Evolutionary conservation across 768 basidiomycete species (phyloP).

Genomic region (Kwoniella dejecticola): DNA sequence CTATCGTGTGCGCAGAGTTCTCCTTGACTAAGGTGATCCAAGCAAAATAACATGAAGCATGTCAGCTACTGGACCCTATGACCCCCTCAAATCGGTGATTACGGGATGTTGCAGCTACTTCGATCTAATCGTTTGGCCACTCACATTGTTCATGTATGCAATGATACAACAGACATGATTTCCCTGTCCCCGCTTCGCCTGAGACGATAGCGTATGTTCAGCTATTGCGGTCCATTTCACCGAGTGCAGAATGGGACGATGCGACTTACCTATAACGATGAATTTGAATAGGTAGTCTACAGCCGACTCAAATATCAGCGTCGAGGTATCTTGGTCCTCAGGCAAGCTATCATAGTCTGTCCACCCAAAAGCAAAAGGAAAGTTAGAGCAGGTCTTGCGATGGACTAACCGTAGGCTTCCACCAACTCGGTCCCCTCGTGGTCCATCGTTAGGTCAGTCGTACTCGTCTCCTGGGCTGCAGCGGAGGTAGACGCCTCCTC

Average conservation of each 20-base stretch:
- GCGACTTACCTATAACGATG: conserved; percentile 80
- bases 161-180: conserved; percentile 93
- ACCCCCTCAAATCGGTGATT: too few species aligned
- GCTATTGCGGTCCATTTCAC: neutral
- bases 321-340: neutral
- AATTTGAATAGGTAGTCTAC: conserved; percentile 98
- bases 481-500: too few species aligned
- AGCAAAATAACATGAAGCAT: neutral
- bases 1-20: conserved; percentile 96
- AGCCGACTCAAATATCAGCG: neutral
- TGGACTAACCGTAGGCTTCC: conserved; percentile 80
- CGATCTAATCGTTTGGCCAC: too few species aligned
- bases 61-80: neutral
- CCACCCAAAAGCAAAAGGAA: too few species aligned
- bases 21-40: conserved; percentile 93
- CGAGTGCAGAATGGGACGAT: neutral
- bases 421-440: conserved; percentile 83
- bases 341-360: too few species aligned
- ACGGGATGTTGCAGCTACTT: too few species aligned
- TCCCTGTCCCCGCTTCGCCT: conserved; percentile 97
- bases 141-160: conserved; percentile 93
- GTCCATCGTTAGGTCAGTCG: conserved; percentile 46
- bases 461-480: too few species aligned
- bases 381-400: too few species aligned
- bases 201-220: conserved; percentile 2